phyloP scores from a whole-genome alignment of 2,329 filamentous ascomycete species.

The Rhexocercosporidium sp. region DNA sequence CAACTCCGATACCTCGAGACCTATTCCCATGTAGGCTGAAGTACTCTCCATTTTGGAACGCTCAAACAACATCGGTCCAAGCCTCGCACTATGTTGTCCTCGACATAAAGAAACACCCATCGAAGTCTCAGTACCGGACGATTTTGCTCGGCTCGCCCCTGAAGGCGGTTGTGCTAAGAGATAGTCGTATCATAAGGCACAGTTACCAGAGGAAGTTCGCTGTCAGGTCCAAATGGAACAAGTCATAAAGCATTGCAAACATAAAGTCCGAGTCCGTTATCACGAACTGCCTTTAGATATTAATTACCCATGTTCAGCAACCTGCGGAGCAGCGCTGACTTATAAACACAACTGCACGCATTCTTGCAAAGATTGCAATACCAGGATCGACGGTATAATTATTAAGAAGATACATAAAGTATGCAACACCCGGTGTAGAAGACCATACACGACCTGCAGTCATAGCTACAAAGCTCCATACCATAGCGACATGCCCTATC shows the following conservation, averaged over 20 bases:
- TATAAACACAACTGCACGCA: conserved; percentile 65
- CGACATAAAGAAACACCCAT: conserved; percentile 61
- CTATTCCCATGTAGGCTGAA: conserved; percentile 66
- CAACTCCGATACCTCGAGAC: conserved; percentile 61
- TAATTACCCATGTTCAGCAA: conserved; percentile 52
- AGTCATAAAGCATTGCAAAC: conserved; percentile 58
- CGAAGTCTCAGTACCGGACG: conserved; percentile 55
- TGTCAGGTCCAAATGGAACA: conserved; percentile 56
- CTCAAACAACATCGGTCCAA: conserved; percentile 53
- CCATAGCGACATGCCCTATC: conserved; percentile 55
- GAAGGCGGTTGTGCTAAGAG: conserved; percentile 57
- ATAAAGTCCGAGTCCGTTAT: conserved; percentile 58
- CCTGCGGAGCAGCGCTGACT: conserved; percentile 51
- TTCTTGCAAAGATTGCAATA: conserved; percentile 55
- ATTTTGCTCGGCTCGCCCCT: conserved; percentile 60
- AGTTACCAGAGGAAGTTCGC: conserved; percentile 50
- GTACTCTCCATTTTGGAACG: conserved; percentile 62
- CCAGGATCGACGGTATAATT: conserved; percentile 41
- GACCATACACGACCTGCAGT: conserved; percentile 57
- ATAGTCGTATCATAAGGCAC: conserved; percentile 48
- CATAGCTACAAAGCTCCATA: conserved; percentile 61
- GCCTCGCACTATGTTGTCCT: conserved; percentile 61
- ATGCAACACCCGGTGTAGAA: conserved; percentile 56
- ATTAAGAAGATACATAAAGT: conserved; percentile 48
- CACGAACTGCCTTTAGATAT: conserved; percentile 47